Conservation (phyloP, 2,329 filamentous ascomycete species). For the Mycosphaerelloides madeirae region DNA sequence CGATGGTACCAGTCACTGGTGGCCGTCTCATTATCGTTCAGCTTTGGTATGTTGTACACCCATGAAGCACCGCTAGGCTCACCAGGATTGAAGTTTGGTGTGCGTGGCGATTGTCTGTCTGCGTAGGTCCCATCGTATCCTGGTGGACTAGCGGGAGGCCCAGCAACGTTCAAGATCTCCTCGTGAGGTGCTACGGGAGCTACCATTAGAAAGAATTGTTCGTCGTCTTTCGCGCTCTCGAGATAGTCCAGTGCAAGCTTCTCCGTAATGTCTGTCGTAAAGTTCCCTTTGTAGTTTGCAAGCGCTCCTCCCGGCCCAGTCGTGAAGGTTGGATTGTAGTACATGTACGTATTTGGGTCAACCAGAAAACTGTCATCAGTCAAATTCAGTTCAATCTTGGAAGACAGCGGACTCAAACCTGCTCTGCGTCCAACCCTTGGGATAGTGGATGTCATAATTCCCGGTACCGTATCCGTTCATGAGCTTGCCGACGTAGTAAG, state of each 20-base stretch:
- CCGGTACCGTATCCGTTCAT: constrained; percentile 57
- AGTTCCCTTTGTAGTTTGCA: constrained; percentile 49
- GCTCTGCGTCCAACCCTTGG: constrained; percentile 56
- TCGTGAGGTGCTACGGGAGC: constrained; percentile 18
- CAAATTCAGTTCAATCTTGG: too few species aligned
- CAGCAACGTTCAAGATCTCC: constrained; percentile 7
- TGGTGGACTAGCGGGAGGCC: constrained; percentile 36
- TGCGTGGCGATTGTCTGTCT: too few species aligned
- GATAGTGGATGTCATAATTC: constrained; percentile 54
- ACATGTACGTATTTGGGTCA: constrained; percentile 63
- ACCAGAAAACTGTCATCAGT: constrained; percentile 42
- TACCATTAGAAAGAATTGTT: constrained; percentile 19
- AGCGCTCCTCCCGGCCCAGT: too few species aligned
- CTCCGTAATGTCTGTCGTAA: constrained; percentile 55
- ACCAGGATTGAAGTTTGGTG: constrained; percentile 41
- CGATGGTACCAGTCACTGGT: constrained; percentile 52
- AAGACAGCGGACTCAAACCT: too few species aligned
- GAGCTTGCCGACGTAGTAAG: constrained; percentile 65
- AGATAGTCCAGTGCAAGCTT: constrained; percentile 56
- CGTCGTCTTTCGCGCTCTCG: constrained; percentile 8
- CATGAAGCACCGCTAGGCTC: constrained; percentile 40
- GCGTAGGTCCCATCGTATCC: constrained; percentile 54
- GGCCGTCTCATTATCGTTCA: constrained; percentile 40
- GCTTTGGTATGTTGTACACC: constrained; percentile 41
- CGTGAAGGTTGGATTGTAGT: constrained; percentile 61